Evolutionary conservation across 2,329 filamentous ascomycete genomes (phyloP).

Genomic region (Parastagonospora nodorum): DNA sequence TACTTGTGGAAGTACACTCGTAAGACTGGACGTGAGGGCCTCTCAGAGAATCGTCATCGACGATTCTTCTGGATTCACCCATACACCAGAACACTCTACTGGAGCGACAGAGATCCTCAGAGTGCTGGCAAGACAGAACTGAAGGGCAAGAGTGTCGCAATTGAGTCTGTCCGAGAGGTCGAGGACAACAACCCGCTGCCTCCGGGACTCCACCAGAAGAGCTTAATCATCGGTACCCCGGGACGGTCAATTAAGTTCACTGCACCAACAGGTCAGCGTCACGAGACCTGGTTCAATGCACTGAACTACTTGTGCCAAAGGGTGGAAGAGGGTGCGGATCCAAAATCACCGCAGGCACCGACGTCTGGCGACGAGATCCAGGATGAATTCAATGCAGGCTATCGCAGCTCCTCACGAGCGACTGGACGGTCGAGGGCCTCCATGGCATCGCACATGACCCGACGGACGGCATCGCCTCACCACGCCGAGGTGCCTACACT

Average conservation of each 20-base stretch:
- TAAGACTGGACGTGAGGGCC: constrained; percentile 84
- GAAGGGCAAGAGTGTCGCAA: constrained; percentile 85
- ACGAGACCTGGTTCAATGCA: constrained; percentile 99
- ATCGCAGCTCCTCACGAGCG: constrained; percentile 57
- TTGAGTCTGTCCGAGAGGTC: constrained; percentile 90
- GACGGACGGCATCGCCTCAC: constrained; percentile 45
- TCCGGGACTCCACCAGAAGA: constrained; percentile 92
- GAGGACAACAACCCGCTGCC: constrained; percentile 95
- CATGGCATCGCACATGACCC: constrained; percentile 79
- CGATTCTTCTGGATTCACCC: constrained; percentile 99
- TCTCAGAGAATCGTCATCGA: constrained; percentile 87
- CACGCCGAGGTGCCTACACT: constrained; percentile 48
- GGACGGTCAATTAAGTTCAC: constrained; percentile 92
- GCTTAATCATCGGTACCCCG: constrained; percentile 85
- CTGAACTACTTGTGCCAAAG: constrained; percentile 89
- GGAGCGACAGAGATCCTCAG: constrained; percentile 89
- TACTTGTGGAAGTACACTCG: constrained; percentile 99
- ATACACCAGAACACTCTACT: constrained; percentile 94
- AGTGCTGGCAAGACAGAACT: constrained; percentile 77
- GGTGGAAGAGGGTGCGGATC: constrained; percentile 57
- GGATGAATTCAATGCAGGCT: constrained; percentile 76
- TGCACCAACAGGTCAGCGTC: constrained; percentile 87
- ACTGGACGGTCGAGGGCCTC: constrained; percentile 63
- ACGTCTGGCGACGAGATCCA: constrained; percentile 65
- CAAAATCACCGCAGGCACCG: constrained; percentile 58